Percentiles rank a stretch among this genome's conserved stretches.
phyloP scores from a whole-genome alignment of 305 asterid species.

The Rubia balearica region DNA sequence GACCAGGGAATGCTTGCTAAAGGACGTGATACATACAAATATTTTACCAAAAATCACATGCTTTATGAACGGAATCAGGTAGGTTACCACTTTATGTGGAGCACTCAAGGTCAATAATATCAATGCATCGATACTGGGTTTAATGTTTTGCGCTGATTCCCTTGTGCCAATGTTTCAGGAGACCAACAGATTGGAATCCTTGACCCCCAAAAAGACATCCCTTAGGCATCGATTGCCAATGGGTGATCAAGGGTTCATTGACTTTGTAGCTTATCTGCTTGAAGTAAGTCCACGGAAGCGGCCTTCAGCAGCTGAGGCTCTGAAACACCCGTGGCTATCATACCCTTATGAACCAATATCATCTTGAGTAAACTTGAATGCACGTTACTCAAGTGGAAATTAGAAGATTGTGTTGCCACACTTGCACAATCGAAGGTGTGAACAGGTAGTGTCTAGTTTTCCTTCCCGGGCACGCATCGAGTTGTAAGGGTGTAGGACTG shows the following conservation, averaged over 20 bases:
- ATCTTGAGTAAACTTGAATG: constrained; percentile 35
- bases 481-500: constrained; percentile 11
- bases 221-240: constrained; percentile 91
- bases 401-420: constrained; percentile 14
- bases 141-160: constrained; percentile 1
- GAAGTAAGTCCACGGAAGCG: constrained; percentile 81
- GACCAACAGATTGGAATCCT: constrained; percentile 70
- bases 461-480: constrained; percentile 18
- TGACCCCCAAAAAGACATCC: constrained; percentile 91
- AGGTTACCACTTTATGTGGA: constrained; percentile 9
- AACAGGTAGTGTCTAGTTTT: constrained; percentile 18
- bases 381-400: constrained; percentile 12
- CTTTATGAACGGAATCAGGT: constrained; percentile 97
- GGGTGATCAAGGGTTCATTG: constrained; percentile 98
- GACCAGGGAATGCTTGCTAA: constrained; percentile 88
- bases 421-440: constrained; percentile 31
- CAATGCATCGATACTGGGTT: neutral
- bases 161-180: constrained; percentile 45
- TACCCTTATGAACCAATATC: constrained; percentile 97
- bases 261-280: constrained; percentile 77
- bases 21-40: constrained; percentile 83
- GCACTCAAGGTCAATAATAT: neutral
- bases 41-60: constrained; percentile 92
- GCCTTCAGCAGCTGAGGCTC: constrained; percentile 90
- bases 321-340: constrained; percentile 93